A percentile compares a stretch with the other conserved stretches of the same genome.
Conservation (phyloP, 2,329 filamentous ascomycete species). For the Fusarium agapanthi region DNA sequence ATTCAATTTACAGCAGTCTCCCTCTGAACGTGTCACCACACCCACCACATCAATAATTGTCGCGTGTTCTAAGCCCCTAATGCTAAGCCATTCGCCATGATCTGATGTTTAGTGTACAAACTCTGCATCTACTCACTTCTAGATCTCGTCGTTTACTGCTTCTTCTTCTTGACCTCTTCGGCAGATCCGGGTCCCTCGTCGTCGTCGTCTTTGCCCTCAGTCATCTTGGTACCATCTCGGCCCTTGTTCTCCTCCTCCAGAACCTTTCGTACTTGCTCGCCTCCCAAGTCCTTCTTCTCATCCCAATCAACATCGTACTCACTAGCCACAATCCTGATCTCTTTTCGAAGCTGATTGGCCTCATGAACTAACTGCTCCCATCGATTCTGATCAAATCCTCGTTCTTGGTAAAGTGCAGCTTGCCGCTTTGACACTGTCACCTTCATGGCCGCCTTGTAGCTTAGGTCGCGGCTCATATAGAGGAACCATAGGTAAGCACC, state of each 20-base stretch:
- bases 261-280: slow-evolving; percentile 68
- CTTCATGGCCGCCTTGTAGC: slow-evolving; percentile 86
- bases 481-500: slow-evolving; percentile 93
- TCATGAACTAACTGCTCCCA: slow-evolving; percentile 86
- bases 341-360: slow-evolving; percentile 77
- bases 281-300: slow-evolving; percentile 75
- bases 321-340: slow-evolving; percentile 81
- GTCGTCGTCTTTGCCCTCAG: slow-evolving; percentile 50
- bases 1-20: slow-evolving; percentile 1
- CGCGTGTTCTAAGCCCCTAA: not conserved
- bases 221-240: slow-evolving; percentile 47
- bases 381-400: slow-evolving; percentile 76
- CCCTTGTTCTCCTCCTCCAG: slow-evolving; percentile 62
- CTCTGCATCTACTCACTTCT: not conserved
- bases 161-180: slow-evolving; percentile 40
- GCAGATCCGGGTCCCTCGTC: slow-evolving; percentile 31
- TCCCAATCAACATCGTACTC: slow-evolving; percentile 95
- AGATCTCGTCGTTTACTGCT: slow-evolving; percentile 16
- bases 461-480: slow-evolving; percentile 89
- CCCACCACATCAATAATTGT: slow-evolving; percentile 3
- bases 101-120: slow-evolving; percentile 21
- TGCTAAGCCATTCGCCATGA: slow-evolving; percentile 21
- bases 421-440: slow-evolving; percentile 84
- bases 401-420: slow-evolving; percentile 75
- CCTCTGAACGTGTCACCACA: slow-evolving; percentile 2